A percentile compares a stretch with the other conserved stretches of the same genome.
phyloP scores from a whole-genome alignment of 2,329 filamentous ascomycete genomes.

The Daldinia sp. region DNA sequence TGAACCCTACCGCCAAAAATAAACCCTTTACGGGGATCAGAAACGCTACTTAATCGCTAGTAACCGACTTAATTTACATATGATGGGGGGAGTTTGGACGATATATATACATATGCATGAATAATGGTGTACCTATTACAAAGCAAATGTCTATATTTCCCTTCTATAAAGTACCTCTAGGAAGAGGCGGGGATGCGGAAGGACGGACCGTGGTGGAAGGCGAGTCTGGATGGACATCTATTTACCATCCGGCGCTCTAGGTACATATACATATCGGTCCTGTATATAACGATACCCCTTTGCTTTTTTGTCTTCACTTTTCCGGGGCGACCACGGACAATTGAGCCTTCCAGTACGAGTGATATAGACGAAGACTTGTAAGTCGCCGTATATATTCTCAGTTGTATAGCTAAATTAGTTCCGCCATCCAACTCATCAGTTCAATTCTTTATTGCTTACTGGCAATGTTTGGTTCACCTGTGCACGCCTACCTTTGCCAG shows the following conservation, averaged over 20 bases:
- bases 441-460: neutral
- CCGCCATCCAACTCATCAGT: constrained; percentile 23
- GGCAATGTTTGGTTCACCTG: too few species aligned
- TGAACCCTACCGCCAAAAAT: constrained; percentile 14
- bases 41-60: constrained; percentile 32
- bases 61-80: constrained; percentile 32
- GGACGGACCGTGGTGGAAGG: constrained; percentile 33
- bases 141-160: constrained; percentile 41
- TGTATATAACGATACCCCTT: constrained; percentile 45
- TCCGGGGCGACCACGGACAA: constrained; percentile 27
- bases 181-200: constrained; percentile 39
- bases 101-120: constrained; percentile 44
- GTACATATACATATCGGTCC: constrained; percentile 43
- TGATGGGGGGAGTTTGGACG: constrained; percentile 43
- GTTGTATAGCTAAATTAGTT: constrained; percentile 50
- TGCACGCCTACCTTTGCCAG: neutral
- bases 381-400: constrained; percentile 49
- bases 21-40: constrained; percentile 13
- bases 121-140: constrained; percentile 45
- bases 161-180: constrained; percentile 40
- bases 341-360: constrained; percentile 25
- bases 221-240: constrained; percentile 30
- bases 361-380: constrained; percentile 31
- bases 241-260: constrained; percentile 34
- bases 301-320: constrained; percentile 36